phyloP scores from a whole-genome alignment of 2,329 filamentous ascomycete species.

The Fusarium algeriense region DNA sequence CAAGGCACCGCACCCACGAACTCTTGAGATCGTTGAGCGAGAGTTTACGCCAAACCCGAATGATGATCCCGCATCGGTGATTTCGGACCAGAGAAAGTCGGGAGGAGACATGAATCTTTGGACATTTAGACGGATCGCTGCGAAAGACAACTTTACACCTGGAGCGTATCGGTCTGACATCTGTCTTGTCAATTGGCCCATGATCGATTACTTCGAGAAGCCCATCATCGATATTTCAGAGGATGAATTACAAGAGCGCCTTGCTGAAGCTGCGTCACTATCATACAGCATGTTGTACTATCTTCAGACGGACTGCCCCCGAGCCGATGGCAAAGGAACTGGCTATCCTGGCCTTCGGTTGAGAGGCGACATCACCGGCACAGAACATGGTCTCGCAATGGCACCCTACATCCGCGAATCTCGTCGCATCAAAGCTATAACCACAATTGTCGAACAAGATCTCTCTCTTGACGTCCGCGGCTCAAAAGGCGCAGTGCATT shows the following conservation, averaged over 20 bases:
- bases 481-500: constrained; percentile 38
- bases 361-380: constrained; percentile 46
- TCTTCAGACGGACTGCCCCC: constrained; percentile 45
- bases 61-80: constrained; percentile 42
- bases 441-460: constrained; percentile 44
- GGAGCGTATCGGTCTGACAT: constrained; percentile 45
- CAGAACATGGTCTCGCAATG: constrained; percentile 47
- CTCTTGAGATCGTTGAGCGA: constrained; percentile 46
- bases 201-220: constrained; percentile 50
- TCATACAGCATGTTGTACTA: constrained; percentile 49
- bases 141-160: constrained; percentile 37
- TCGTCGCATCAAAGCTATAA: constrained; percentile 44
- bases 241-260: constrained; percentile 28
- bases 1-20: constrained; percentile 45
- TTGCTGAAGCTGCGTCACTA: constrained; percentile 37
- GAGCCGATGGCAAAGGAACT: constrained; percentile 41
- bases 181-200: constrained; percentile 48
- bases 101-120: constrained; percentile 49
- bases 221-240: constrained; percentile 46
- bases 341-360: constrained; percentile 46
- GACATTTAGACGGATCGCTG: constrained; percentile 46
- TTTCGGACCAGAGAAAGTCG: constrained; percentile 43
- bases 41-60: constrained; percentile 46
- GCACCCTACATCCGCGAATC: constrained; percentile 47
- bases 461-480: constrained; percentile 41